Percentiles rank a stretch among this genome's conserved stretches.
phyloP scores from a whole-genome alignment of 129 eudicot genomes.

The Flaveria brownii region DNA sequence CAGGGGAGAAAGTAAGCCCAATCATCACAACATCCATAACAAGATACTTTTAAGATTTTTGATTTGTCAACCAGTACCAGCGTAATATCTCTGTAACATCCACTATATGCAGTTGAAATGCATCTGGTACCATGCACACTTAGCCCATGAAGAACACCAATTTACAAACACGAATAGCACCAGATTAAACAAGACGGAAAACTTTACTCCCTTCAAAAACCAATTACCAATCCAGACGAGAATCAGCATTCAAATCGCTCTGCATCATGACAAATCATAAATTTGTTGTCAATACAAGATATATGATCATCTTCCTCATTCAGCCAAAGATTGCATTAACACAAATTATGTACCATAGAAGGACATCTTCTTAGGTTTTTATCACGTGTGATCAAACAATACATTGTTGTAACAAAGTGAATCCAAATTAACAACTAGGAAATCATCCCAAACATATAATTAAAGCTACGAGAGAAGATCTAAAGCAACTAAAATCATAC shows the following conservation, averaged over 20 bases:
- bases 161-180: neutral
- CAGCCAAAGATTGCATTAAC: slow-evolving; percentile 1
- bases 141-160: slow-evolving; percentile 6
- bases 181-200: slow-evolving; percentile 2
- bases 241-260: slow-evolving; percentile 15
- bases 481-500: too few relatives aligned
- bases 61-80: neutral
- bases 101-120: slow-evolving; percentile 10
- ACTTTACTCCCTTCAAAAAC: slow-evolving; percentile 10
- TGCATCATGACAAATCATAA: slow-evolving; percentile 23
- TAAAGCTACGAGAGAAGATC: slow-evolving; percentile 1
- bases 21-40: slow-evolving; percentile 20
- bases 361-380: slow-evolving; percentile 13
- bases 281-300: neutral
- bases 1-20: slow-evolving; percentile 11
- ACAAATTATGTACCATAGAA: slow-evolving; percentile 2
- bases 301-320: slow-evolving; percentile 12
- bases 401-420: neutral
- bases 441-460: neutral
- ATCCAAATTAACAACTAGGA: neutral
- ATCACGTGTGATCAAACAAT: neutral
- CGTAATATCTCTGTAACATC: neutral
- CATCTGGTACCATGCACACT: slow-evolving; percentile 16
- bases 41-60: neutral
- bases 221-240: neutral